Evolutionary conservation across 768 basidiomycete genomes (phyloP).

Genomic region (Hericium alpestre): DNA sequence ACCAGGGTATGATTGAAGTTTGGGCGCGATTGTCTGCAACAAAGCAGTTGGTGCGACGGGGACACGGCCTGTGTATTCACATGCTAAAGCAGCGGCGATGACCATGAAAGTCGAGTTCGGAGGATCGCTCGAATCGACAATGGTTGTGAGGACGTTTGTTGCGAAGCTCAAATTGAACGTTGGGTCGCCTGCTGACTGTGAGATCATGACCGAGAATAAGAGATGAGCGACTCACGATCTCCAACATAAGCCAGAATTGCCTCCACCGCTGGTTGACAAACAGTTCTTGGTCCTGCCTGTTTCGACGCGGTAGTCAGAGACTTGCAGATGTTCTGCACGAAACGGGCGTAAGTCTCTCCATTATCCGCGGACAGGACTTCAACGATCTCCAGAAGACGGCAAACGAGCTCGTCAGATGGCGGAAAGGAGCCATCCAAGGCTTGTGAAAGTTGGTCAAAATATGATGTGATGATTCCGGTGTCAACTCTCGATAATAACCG

Average conservation of each 20-base stretch:
- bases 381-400: conserved; percentile 45
- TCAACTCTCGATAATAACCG: conserved; percentile 50
- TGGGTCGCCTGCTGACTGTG: background rate
- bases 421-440: conserved; percentile 24
- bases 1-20: conserved; percentile 35
- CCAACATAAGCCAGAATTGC: conserved; percentile 39
- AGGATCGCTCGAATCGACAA: conserved; percentile 11
- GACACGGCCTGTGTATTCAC: conserved; percentile 44
- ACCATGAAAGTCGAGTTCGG: conserved; percentile 51
- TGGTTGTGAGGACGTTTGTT: conserved; percentile 7
- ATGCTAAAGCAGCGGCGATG: conserved; percentile 57
- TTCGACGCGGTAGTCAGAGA: conserved; percentile 25
- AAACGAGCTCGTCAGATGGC: conserved; percentile 30
- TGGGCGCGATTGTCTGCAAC: conserved; percentile 33
- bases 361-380: conserved; percentile 36
- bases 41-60: conserved; percentile 40
- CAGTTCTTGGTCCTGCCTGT: conserved; percentile 21
- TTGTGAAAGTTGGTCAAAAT: conserved; percentile 36
- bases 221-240: conserved; percentile 30
- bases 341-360: conserved; percentile 47
- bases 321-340: conserved; percentile 32
- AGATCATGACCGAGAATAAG: background rate
- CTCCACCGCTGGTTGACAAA: conserved; percentile 52
- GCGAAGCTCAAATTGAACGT: conserved; percentile 26
- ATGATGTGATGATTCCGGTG: conserved; percentile 41